Evolutionary conservation across 78 protist genomes (phyloP), one percentile per base, ranked within the genome.

Genomic region (Mastigamoeba balamuthi): DNA sequence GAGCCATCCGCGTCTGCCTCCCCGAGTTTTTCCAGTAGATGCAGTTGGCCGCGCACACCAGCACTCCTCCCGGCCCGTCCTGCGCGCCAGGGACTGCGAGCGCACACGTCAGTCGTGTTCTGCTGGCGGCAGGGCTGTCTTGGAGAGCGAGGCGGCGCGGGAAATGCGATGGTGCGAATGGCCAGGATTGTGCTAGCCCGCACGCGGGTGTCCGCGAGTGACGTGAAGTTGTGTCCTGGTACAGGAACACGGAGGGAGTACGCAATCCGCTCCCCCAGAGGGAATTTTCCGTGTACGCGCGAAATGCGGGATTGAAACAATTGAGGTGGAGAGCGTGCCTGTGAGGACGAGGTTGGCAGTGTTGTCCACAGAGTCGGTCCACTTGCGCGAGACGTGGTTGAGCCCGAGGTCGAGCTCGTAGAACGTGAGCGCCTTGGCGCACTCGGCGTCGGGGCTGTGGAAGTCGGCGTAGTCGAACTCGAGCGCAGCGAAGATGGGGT

Each of bases 351-450:
- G 3, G 76, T 92, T 87, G 3, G 97, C 64, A 17, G 78, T 48
- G 0, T 69, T 74, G 35, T 85, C 94, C 10, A 94, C 73, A 3
- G 78, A 76, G 3, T 85, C 92, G 42, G 83, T 42, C 88, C 75
- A 48, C 65, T 91, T 89, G 69, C 96, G 76, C 29, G 91, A 88
- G 0, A 96, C 99, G 86, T 95, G 96, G 75, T 97, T 97, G 33
- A 96, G 85, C 30, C 99, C 99, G 23, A 97, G 85, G 71, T 97
- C 99, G 63, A 97, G 90, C 84, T 97, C 99, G 67, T 97, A 97
- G 74, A 40, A 94, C 10, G 91, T 58, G 40, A 97, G 76, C 28
- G 52, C n/a, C 85, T 94, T 91, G 41, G 42, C 67, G 7, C 74
- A 9, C 0, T 37, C 78, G 0, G 28, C 30, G 4, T 85, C 89